Percentiles rank a stretch among this genome's conserved stretches.
These are phyloP conservation scores for Viola odorata DNA, from an alignment of 345 rosid genomes.

Conservation along the genomic window DNA sequence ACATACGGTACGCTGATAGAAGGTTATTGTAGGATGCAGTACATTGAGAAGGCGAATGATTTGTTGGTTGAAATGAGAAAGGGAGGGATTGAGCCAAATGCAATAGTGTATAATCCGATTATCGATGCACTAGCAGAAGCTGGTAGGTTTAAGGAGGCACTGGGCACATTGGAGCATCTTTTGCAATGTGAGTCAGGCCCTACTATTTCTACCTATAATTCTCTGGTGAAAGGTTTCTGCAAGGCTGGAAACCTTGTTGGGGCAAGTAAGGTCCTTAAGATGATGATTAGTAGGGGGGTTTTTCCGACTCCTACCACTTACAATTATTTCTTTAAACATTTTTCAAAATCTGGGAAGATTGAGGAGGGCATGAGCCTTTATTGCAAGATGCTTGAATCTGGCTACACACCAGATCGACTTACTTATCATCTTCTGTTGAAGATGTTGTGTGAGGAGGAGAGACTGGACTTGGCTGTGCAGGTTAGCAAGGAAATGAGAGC, in stretches of 20 bases:
- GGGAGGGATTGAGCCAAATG: constrained; percentile 54
- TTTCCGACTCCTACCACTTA: constrained; percentile 67
- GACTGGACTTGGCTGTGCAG: constrained; percentile 58
- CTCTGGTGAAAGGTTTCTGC: constrained; percentile 69
- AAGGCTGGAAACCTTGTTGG: constrained; percentile 64
- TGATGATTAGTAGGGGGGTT: constrained; percentile 64
- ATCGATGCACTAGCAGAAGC: constrained; percentile 78
- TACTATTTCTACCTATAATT: constrained; percentile 65
- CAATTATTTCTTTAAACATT: constrained; percentile 72
- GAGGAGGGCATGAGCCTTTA: constrained; percentile 77
- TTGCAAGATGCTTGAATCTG: constrained; percentile 68
- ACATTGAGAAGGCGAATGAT: constrained; percentile 55
- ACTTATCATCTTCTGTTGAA: constrained; percentile 77
- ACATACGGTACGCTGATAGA: constrained; percentile 77
- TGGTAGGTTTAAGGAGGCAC: constrained; percentile 60
- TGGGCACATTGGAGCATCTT: constrained; percentile 64
- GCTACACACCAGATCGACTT: constrained; percentile 57
- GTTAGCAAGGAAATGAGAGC: constrained; percentile 71
- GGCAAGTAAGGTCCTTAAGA: constrained; percentile 65
- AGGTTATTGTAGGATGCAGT: constrained; percentile 71
- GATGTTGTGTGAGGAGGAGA: constrained; percentile 73
- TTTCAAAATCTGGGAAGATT: constrained; percentile 44
- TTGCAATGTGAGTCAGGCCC: constrained; percentile 63
- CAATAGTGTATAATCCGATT: constrained; percentile 57
- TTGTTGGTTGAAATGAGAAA: constrained; percentile 64